Evolutionary conservation across 139 green algal genomes (phyloP).

Genomic region (Chlorella sp.): DNA sequence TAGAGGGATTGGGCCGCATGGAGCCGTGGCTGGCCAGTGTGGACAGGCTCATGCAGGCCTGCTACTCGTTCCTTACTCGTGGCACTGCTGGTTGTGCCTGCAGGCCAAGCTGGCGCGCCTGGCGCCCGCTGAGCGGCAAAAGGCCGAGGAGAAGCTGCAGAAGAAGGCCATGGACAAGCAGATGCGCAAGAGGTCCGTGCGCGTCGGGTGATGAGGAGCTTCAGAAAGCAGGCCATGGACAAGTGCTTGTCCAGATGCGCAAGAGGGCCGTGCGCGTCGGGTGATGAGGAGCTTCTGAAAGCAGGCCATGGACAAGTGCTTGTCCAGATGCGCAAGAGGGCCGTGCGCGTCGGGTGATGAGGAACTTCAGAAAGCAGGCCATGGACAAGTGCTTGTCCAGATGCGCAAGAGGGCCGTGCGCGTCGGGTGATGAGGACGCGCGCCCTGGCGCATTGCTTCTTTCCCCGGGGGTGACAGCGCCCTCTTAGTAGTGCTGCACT

Average conservation of each 20-base stretch:
- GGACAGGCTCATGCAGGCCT: not conserved
- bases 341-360: not conserved
- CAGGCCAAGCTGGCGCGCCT: slow-evolving; percentile 8
- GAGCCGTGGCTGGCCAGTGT: not conserved
- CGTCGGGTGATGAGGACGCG: not conserved
- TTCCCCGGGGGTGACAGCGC: too few species aligned
- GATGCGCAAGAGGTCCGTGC: slow-evolving; percentile 4
- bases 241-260: not conserved
- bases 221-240: not conserved
- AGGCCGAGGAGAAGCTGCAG: slow-evolving; percentile 10
- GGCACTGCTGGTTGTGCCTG: not conserved
- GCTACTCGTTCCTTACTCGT: not conserved
- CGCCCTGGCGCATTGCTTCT: too few species aligned
- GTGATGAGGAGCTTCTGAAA: not conserved
- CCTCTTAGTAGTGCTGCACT: too few species aligned
- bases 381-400: not conserved
- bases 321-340: slow-evolving; percentile 6
- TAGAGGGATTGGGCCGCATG: not conserved
- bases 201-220: not conserved
- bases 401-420: slow-evolving; percentile 4
- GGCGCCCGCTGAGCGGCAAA: slow-evolving; percentile 3
- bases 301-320: not conserved
- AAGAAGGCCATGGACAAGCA: slow-evolving; percentile 7
- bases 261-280: slow-evolving; percentile 1
- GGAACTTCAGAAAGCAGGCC: not conserved